phyloP scores from a whole-genome alignment of 2,329 filamentous ascomycete genomes.

The Podosphaera fusca region DNA sequence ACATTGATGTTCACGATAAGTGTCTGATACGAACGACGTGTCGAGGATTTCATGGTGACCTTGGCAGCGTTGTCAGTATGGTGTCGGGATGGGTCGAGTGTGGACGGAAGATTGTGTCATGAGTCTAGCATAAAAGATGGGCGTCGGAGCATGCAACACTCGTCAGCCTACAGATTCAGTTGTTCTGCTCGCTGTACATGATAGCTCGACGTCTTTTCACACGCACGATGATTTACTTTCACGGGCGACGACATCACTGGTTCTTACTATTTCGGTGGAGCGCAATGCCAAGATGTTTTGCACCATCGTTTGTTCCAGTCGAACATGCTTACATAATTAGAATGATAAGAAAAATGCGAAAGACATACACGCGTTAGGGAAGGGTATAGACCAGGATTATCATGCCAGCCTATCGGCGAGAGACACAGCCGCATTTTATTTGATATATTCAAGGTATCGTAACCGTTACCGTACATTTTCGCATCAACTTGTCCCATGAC shows the following conservation, averaged over 20 bases:
- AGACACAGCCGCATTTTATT: background rate
- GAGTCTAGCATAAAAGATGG: too few species aligned
- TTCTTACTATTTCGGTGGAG: background rate
- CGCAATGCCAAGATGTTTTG: too few species aligned
- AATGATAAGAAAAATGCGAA: too few species aligned
- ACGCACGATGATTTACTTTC: background rate
- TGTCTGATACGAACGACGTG: background rate
- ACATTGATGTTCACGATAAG: background rate
- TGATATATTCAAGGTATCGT: background rate
- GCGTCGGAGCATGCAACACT: too few species aligned
- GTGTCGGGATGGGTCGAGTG: background rate
- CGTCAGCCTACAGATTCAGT: too few species aligned
- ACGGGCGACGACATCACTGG: background rate
- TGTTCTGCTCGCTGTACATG: too few species aligned
- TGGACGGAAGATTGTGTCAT: too few species aligned
- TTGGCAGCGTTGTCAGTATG: background rate
- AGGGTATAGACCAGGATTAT: background rate
- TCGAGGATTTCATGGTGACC: too few species aligned
- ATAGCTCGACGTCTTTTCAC: background rate
- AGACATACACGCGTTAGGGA: too few species aligned
- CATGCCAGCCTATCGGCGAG: background rate
- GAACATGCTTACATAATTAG: background rate
- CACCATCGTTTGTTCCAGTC: too few species aligned
- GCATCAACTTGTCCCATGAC: background rate
- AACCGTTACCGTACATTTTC: background rate